Conservation (phyloP, 2,329 filamentous ascomycete genomes). For the Paramyrothecium sp. region DNA sequence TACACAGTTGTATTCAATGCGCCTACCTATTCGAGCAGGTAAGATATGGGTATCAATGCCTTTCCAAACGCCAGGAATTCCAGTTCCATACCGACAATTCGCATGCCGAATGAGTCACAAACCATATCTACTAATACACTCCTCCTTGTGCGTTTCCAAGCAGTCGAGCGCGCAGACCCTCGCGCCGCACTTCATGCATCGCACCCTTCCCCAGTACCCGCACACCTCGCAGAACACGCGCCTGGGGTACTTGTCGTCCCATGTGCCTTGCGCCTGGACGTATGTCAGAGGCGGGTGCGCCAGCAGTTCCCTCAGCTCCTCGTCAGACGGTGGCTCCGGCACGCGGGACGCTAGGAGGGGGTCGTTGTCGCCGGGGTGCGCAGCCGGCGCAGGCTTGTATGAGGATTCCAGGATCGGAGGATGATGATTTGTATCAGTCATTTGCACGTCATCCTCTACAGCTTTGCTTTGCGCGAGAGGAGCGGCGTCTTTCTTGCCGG, state of each 20-base stretch:
- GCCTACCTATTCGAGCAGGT: conserved; percentile 5
- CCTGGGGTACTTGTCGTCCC: conserved; percentile 50
- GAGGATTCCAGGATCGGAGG: conserved; percentile 34
- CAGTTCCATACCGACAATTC: background rate
- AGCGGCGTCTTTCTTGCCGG: conserved; percentile 23
- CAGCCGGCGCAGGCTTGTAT: conserved; percentile 25
- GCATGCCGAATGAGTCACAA: conserved; percentile 22
- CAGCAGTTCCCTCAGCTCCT: conserved; percentile 63
- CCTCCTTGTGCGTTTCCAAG: conserved; percentile 69
- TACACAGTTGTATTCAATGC: conserved; percentile 5
- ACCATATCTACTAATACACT: conserved; percentile 66
- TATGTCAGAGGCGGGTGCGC: conserved; percentile 66
- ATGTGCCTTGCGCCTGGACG: conserved; percentile 56
- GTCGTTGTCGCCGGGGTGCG: conserved; percentile 52
- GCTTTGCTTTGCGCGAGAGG: conserved; percentile 13
- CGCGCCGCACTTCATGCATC: conserved; percentile 75
- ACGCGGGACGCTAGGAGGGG: conserved; percentile 58
- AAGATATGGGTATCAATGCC: conserved; percentile 21
- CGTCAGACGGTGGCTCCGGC: conserved; percentile 56
- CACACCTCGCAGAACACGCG: conserved; percentile 76
- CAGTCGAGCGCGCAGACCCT: conserved; percentile 77
- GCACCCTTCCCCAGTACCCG: conserved; percentile 77
- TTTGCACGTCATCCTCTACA: conserved; percentile 22
- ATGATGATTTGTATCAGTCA: conserved; percentile 19
- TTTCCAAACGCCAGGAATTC: conserved; percentile 9